These are phyloP conservation scores for Fusarium papillatum DNA, from an alignment of 2,329 filamentous ascomycete genomes.

Conservation along the genomic window DNA sequence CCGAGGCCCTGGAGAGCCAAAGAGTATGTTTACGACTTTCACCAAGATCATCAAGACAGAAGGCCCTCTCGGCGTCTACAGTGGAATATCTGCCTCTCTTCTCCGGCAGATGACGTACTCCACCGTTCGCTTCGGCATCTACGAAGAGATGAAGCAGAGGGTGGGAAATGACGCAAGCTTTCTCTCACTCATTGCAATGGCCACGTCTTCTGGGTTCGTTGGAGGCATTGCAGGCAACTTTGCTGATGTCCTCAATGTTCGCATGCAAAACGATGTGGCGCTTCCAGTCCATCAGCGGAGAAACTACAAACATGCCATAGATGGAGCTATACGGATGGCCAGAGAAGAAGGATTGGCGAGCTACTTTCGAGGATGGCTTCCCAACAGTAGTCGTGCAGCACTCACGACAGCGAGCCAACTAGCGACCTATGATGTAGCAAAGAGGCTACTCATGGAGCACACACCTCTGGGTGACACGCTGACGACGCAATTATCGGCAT, in stretches of 20 bases:
- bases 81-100: constrained; percentile 89
- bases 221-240: background rate
- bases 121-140: constrained; percentile 94
- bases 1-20: background rate
- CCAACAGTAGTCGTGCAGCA: background rate
- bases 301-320: background rate
- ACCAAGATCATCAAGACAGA: constrained; percentile 81
- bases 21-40: constrained; percentile 87
- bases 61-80: constrained; percentile 85
- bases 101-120: constrained; percentile 95
- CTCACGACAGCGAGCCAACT: background rate
- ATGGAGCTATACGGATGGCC: background rate
- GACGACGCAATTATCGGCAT: background rate
- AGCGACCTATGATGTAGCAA: background rate
- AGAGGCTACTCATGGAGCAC: background rate
- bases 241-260: constrained; percentile 1
- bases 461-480: background rate
- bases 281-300: background rate
- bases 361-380: background rate
- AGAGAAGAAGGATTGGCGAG: background rate
- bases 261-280: background rate
- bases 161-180: constrained; percentile 70
- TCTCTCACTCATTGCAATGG: background rate
- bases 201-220: background rate
- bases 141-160: constrained; percentile 83